Evolutionary conservation across 2,329 filamentous ascomycete genomes (phyloP), one percentile per base, ranked within the genome.

Genomic region (Pseudogymnoascus sp.): DNA sequence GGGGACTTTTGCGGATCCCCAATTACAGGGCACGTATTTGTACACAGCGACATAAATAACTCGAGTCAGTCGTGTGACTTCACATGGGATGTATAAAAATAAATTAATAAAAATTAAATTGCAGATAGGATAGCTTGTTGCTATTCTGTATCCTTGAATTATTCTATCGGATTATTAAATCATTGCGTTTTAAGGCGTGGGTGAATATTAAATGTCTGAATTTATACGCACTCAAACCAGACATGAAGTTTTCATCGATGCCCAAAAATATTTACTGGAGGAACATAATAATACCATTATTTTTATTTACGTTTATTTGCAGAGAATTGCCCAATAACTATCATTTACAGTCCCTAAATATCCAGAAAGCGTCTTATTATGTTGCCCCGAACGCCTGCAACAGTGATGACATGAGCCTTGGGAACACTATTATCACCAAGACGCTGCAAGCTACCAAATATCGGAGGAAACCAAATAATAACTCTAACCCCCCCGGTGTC

Each of bases 1-100:
- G 48, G 48, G 48, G 29, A 33, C 48, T 55, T 55, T 55, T 55
- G 48, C 17, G 35, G 48, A 55, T 55, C 48, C 48, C 48, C 29
- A 55, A 55, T 55, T 55, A 55, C 48, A 33, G 48, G 48, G 48
- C 48, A 21, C 13, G n/a, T 10, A 33, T 33, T 55, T 55, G 9
- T 33, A 55, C 44, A 29, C 48, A 21, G 2, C 2, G 35, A 13
- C 2, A 10, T 33, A 21, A 55, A 51, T 15, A 51, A 31, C 13
- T 27, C 15, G 44, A 7, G 42, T 33, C n/a, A 48, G 21, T 48
- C 21, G 48, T 55, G 48, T 55, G 48, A 55, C 48, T 55, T 5
- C 5, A 55, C 10, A 55, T 55, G 7, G 48, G 29, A 55, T 33
- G 48, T 33, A 3, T 33, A 10, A 55, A 55, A 55, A 55, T 33